These are phyloP conservation scores for Aspergillus ostianus DNA, from an alignment of 495 filamentous ascomycete genomes.

Conservation along the genomic window DNA sequence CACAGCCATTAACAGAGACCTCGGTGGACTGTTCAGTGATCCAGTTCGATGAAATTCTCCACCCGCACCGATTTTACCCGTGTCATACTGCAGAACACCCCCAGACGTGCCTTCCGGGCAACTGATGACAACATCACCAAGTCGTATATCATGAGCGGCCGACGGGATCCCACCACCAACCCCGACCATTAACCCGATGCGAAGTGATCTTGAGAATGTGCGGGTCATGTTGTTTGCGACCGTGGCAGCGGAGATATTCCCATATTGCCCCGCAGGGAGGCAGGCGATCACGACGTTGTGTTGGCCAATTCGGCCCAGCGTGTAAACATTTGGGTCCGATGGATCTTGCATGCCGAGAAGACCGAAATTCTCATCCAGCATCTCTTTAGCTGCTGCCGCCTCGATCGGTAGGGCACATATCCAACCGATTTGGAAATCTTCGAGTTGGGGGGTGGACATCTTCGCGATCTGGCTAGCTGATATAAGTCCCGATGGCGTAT, in stretches of 20 bases:
- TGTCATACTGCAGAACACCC: constrained; percentile 7
- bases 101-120: constrained; percentile 4
- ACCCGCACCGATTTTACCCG: constrained; percentile 1
- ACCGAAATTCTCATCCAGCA: constrained; percentile 48
- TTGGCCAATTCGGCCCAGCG: constrained; percentile 38
- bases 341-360: constrained; percentile 20
- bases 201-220: constrained; percentile 42
- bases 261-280: constrained; percentile 39
- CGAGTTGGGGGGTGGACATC: constrained; percentile 27
- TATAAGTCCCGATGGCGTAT: no score
- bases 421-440: constrained; percentile 51
- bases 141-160: constrained; percentile 30
- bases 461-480: neutral
- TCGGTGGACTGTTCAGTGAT: constrained; percentile 29
- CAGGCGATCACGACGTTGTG: constrained; percentile 46
- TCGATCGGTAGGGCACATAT: constrained; percentile 48
- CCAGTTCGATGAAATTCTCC: constrained; percentile 24
- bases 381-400: constrained; percentile 38
- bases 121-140: constrained; percentile 40
- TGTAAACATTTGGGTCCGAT: constrained; percentile 38
- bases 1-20: constrained; percentile 25
- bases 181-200: constrained; percentile 38
- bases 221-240: constrained; percentile 39
- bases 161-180: constrained; percentile 43
- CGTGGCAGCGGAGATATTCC: constrained; percentile 36